phyloP scores from a whole-genome alignment of 768 basidiomycete species.

The Lyophyllum shimeji region DNA sequence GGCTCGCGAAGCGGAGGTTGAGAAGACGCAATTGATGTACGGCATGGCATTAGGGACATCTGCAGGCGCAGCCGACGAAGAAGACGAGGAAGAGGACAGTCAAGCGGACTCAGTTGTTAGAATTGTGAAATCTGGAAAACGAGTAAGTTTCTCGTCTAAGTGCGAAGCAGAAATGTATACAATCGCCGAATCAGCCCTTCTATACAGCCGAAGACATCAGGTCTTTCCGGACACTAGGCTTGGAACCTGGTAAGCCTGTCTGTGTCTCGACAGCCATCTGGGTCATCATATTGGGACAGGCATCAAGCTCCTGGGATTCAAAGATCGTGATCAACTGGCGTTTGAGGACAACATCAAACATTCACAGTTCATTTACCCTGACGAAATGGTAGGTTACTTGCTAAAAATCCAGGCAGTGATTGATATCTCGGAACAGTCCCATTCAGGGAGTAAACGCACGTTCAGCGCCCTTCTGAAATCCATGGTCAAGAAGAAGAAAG shows the following conservation, averaged over 20 bases:
- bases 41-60: conserved; percentile 39
- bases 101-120: conserved; percentile 30
- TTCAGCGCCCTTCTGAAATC: conserved; percentile 86
- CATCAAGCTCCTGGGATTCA: conserved; percentile 93
- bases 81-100: conserved; percentile 40
- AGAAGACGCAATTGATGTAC: conserved; percentile 44
- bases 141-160: conserved; percentile 38
- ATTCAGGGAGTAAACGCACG: conserved; percentile 89
- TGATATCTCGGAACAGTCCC: conserved; percentile 45
- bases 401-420: not conserved
- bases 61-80: conserved; percentile 33
- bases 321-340: conserved; percentile 60
- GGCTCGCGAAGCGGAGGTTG: conserved; percentile 47
- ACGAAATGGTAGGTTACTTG: conserved; percentile 66
- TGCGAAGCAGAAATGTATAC: not conserved
- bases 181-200: conserved; percentile 55
- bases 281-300: conserved; percentile 38
- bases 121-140: conserved; percentile 48
- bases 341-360: conserved; percentile 95
- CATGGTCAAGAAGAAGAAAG: conserved; percentile 77
- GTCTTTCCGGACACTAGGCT: conserved; percentile 77
- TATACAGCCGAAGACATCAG: conserved; percentile 83
- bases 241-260: conserved; percentile 61
- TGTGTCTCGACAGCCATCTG: not conserved
- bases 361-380: conserved; percentile 87